These are phyloP conservation scores for Gymnopilus junonius DNA, from an alignment of 768 basidiomycete species.

Conservation along the genomic window DNA sequence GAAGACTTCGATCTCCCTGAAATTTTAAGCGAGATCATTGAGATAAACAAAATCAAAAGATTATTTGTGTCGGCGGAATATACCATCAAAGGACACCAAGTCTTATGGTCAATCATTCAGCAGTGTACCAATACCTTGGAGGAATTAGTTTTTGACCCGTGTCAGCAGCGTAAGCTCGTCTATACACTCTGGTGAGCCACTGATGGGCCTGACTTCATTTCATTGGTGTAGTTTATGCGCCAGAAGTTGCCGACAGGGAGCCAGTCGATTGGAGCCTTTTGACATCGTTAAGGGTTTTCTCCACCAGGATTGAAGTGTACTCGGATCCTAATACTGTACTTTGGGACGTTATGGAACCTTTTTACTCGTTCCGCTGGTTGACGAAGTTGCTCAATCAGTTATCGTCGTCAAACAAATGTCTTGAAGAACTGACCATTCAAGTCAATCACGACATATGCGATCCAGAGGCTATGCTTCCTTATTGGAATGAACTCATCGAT, in stretches of 20 bases:
- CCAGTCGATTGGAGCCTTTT: background rate
- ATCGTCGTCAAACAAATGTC: background rate
- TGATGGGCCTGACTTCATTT: background rate
- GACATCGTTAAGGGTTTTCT: background rate
- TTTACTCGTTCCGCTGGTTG: background rate
- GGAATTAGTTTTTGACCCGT: constrained; percentile 1
- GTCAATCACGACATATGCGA: constrained; percentile 4
- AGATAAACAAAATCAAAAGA: background rate
- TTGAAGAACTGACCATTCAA: constrained; percentile 11
- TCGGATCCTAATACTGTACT: background rate
- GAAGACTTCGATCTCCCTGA: background rate
- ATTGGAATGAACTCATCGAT: background rate
- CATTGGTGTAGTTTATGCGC: background rate
- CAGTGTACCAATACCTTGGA: background rate
- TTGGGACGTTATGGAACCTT: background rate
- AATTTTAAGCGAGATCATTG: background rate
- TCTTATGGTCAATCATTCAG: background rate
- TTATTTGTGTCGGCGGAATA: background rate
- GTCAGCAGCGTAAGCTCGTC: background rate
- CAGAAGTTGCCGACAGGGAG: background rate
- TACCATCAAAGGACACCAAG: constrained; percentile 4
- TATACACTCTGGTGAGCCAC: background rate
- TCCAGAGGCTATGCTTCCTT: background rate
- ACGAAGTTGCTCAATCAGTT: background rate
- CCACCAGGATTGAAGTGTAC: background rate